Evolutionary conservation across 805 yeast genomes (phyloP).

Genomic region (Blastobotrys robertii): DNA sequence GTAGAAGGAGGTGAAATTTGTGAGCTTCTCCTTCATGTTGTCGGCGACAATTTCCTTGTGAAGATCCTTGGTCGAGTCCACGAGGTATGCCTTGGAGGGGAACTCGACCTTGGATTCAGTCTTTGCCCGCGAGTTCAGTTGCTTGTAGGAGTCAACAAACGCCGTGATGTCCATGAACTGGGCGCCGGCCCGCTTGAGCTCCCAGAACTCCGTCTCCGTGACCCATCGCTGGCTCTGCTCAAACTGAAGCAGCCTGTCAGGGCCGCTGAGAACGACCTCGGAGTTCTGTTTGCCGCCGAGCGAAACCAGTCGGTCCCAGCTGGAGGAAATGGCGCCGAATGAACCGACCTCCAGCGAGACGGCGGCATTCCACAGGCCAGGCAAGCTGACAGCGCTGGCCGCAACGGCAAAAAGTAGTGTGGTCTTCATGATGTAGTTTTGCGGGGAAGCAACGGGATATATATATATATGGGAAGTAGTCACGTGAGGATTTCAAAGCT

Average conservation of each 20-base stretch:
- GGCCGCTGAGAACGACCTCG: not conserved
- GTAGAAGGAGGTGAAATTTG: slow-evolving; percentile 55
- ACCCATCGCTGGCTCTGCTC: slow-evolving; percentile 16
- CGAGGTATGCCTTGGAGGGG: slow-evolving; percentile 38
- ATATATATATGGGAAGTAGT: no score
- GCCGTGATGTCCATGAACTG: slow-evolving; percentile 57
- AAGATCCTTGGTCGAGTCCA: slow-evolving; percentile 33
- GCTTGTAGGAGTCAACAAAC: slow-evolving; percentile 2
- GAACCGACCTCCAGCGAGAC: no score
- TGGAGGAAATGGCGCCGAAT: no score
- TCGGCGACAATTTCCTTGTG: slow-evolving; percentile 36
- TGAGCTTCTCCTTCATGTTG: slow-evolving; percentile 44
- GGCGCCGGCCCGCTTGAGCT: slow-evolving; percentile 35
- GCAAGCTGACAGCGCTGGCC: no score
- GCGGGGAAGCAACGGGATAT: no score
- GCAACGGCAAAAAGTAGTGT: no score
- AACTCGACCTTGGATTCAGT: slow-evolving; percentile 34
- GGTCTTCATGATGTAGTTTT: no score
- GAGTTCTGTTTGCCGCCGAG: no score
- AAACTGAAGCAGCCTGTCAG: not conserved
- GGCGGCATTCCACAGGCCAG: no score
- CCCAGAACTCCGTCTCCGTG: slow-evolving; percentile 35
- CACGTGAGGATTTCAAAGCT: no score
- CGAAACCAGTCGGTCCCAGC: no score
- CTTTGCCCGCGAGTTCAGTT: slow-evolving; percentile 9